These are phyloP conservation scores for Backusella luteola DNA, from an alignment of 192 early-diverging fungal genomes.

Conservation along the genomic window DNA sequence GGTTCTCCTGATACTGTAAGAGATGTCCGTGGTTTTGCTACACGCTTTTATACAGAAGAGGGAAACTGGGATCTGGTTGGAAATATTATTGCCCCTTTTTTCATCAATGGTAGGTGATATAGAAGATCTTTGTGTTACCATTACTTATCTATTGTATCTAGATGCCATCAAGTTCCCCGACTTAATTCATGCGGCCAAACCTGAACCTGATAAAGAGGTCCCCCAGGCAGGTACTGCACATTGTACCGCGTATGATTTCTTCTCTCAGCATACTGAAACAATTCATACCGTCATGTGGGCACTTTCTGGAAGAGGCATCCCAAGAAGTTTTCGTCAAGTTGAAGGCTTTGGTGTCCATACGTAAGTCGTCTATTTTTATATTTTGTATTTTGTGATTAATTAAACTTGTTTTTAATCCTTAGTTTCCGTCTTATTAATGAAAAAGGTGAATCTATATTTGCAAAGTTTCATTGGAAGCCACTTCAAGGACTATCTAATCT, in stretches of 20 bases:
- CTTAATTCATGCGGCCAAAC: slow-evolving; percentile 42
- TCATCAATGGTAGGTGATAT: slow-evolving; percentile 30
- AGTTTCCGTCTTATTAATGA: slow-evolving; percentile 43
- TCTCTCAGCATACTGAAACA: slow-evolving; percentile 38
- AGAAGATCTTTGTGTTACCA: neutral
- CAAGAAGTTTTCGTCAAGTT: slow-evolving; percentile 37
- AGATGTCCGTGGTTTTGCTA: slow-evolving; percentile 36
- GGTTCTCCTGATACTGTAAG: slow-evolving; percentile 44
- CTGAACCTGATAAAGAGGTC: slow-evolving; percentile 42
- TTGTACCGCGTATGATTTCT: slow-evolving; percentile 42
- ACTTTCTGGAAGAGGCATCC: slow-evolving; percentile 42
- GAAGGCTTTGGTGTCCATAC: slow-evolving; percentile 51
- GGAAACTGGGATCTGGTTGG: slow-evolving; percentile 38
- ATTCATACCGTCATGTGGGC: slow-evolving; percentile 42
- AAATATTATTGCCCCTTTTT: slow-evolving; percentile 43
- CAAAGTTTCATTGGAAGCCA: slow-evolving; percentile 50
- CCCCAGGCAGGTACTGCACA: slow-evolving; percentile 44
- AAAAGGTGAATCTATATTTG: slow-evolving; percentile 37
- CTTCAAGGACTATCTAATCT: slow-evolving; percentile 31
- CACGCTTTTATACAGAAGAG: slow-evolving; percentile 28
- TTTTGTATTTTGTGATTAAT: neutral
- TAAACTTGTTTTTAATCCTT: neutral
- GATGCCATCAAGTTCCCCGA: slow-evolving; percentile 43
- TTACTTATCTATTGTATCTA: neutral
- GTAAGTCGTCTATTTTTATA: neutral